phyloP scores from a whole-genome alignment of 2,329 filamentous ascomycete species.

The Talaromyces sp. region DNA sequence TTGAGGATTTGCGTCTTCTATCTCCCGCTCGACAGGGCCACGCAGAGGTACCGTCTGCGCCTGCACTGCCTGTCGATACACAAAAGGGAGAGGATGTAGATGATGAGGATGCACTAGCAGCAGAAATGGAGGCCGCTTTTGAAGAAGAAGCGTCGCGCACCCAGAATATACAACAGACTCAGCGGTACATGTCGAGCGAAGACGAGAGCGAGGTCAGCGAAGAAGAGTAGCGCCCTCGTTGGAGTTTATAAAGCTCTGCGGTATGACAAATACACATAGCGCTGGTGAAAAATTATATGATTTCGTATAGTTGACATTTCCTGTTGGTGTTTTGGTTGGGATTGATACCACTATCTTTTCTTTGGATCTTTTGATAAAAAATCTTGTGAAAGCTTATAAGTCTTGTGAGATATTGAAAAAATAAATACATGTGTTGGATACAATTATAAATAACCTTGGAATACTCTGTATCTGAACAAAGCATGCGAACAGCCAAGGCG shows the following conservation, averaged over 20 bases:
- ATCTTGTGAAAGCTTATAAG: not conserved
- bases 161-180: constrained; percentile 20
- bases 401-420: not conserved
- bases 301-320: not conserved
- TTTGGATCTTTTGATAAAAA: not conserved
- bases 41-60: constrained; percentile 4
- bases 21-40: constrained; percentile 27
- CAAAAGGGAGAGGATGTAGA: constrained; percentile 22
- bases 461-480: too few relatives aligned
- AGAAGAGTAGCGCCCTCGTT: constrained; percentile 47
- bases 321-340: not conserved
- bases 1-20: constrained; percentile 32
- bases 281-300: not conserved
- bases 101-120: constrained; percentile 51
- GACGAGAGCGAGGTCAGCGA: constrained; percentile 62
- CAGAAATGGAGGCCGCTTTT: constrained; percentile 53
- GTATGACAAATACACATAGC: constrained; percentile 1
- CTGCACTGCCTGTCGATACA: not conserved
- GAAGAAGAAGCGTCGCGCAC: constrained; percentile 40
- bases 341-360: not conserved
- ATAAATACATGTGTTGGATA: not conserved
- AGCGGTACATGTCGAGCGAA: constrained; percentile 37
- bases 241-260: not conserved
- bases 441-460: not conserved
- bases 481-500: not conserved